Evolutionary conservation across 2,329 filamentous ascomycete genomes (phyloP), one percentile per base, ranked within the genome.

Genomic region (Pseudogymnoascus sp.): DNA sequence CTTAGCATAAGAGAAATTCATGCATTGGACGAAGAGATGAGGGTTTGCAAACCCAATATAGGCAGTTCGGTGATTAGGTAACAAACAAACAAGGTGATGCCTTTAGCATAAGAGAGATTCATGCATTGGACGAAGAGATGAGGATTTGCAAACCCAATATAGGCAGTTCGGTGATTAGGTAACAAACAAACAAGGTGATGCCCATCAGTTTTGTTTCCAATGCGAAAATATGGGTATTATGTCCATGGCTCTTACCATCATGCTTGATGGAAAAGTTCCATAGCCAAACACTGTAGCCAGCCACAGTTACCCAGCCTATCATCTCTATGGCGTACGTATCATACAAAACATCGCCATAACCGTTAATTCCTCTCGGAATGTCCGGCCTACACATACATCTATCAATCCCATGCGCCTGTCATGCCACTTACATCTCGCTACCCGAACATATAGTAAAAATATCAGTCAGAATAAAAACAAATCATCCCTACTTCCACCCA

Each of bases 401-500:
- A 33, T 33, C 10, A 19, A 55, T 55, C 19, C 5, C 26, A 21
- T 55, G n/a, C n/a, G 8, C 49, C n/a, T 19, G 26, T 4, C n/a
- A 55, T 55, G 49, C 49, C 49, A 55, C n/a, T 55, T 21, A 19
- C 29, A 55, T 33, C 26, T 33, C 49, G 49, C 49, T 55, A 33
- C n/a, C 26, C 49, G n/a, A 55, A 55, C 29, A 33, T 33, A 19
- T 21, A 55, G 29, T 33, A 19, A 55, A 33, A 33, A 55, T 33
- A 33, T 55, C 26, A 55, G n/a, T 19, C 49, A 33, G 29, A 55
- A 55, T 19, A 55, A 33, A 31, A 55, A 19, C 26, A 55, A 55
- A 11, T 33, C 10, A 14, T 26, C n/a, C 49, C 26, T 65, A 63
- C 19, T 69, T 65, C 69, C 69, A 70, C 0, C 68, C 69, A 19